phyloP scores from a whole-genome alignment of 1,139 yeast genomes.

The Nematodospora anomalae region DNA sequence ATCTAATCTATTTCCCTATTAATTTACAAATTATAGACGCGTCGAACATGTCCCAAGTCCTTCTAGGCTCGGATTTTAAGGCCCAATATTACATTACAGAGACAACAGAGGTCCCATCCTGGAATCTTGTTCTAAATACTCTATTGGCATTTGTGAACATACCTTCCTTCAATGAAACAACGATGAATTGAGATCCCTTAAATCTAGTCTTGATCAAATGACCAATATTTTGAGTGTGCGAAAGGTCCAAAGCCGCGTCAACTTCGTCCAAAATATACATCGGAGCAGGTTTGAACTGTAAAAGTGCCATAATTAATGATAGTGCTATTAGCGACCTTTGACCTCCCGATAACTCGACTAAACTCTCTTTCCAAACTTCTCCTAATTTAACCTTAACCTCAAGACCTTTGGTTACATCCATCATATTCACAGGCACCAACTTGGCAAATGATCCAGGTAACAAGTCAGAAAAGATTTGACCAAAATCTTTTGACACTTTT shows the following conservation, averaged over 20 bases:
- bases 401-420: conserved; percentile 85
- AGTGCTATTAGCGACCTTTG: conserved; percentile 92
- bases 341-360: conserved; percentile 96
- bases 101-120: conserved; percentile 95
- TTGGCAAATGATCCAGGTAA: conserved; percentile 91
- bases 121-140: conserved; percentile 89
- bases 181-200: conserved; percentile 93
- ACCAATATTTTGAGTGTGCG: conserved; percentile 97
- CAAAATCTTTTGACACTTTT: conserved; percentile 86
- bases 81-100: conserved; percentile 51
- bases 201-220: conserved; percentile 92
- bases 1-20: neutral
- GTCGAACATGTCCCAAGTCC: no score
- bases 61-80: no score
- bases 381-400: conserved; percentile 92
- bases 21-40: no score
- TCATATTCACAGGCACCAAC: conserved; percentile 74
- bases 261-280: conserved; percentile 97
- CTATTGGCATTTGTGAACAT: conserved; percentile 97
- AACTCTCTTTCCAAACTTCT: conserved; percentile 91
- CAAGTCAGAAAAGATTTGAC: conserved; percentile 85
- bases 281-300: conserved; percentile 97
- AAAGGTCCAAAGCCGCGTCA: conserved; percentile 95
- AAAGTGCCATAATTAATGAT: conserved; percentile 82
- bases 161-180: conserved; percentile 95